phyloP scores from a whole-genome alignment of 345 rosid species.

The Camelina neglecta region DNA sequence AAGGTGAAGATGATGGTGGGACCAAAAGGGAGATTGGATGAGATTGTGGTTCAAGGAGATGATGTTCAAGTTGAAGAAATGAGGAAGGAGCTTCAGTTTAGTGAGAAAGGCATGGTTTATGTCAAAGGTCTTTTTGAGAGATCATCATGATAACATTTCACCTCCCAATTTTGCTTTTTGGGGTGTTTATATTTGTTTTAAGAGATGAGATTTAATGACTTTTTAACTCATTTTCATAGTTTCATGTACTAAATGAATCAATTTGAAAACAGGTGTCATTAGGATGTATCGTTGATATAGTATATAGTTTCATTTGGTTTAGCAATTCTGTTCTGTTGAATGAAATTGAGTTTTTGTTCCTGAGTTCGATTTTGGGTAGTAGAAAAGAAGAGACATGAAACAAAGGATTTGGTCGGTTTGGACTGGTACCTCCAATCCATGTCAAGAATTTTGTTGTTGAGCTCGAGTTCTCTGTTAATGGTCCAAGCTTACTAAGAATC shows the following conservation, averaged over 20 bases:
- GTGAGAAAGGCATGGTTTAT: slow-evolving; percentile 92
- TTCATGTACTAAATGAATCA: not conserved
- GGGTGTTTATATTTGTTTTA: slow-evolving; percentile 9
- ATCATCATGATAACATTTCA: slow-evolving; percentile 40
- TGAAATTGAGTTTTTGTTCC: too few relatives aligned
- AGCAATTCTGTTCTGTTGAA: not conserved
- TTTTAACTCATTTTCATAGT: slow-evolving; percentile 13
- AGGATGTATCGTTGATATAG: not conserved
- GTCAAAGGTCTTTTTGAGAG: slow-evolving; percentile 88
- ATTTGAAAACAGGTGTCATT: not conserved
- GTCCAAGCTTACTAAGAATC: not conserved
- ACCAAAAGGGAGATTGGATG: slow-evolving; percentile 57
- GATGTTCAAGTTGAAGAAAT: slow-evolving; percentile 89
- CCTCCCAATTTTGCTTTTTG: slow-evolving; percentile 36
- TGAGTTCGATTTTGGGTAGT: too few relatives aligned
- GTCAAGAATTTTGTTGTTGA: too few relatives aligned
- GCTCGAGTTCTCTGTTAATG: too few relatives aligned
- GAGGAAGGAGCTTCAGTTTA: slow-evolving; percentile 84
- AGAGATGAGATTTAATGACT: slow-evolving; percentile 16
- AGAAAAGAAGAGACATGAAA: too few relatives aligned
- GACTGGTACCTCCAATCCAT: too few relatives aligned
- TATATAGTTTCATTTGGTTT: not conserved
- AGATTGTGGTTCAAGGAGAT: slow-evolving; percentile 89
- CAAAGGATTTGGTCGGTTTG: too few relatives aligned
- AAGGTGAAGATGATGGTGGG: slow-evolving; percentile 79